Conservation (phyloP, 2,329 filamentous ascomycete species). For the Hypoxylon sp. region DNA sequence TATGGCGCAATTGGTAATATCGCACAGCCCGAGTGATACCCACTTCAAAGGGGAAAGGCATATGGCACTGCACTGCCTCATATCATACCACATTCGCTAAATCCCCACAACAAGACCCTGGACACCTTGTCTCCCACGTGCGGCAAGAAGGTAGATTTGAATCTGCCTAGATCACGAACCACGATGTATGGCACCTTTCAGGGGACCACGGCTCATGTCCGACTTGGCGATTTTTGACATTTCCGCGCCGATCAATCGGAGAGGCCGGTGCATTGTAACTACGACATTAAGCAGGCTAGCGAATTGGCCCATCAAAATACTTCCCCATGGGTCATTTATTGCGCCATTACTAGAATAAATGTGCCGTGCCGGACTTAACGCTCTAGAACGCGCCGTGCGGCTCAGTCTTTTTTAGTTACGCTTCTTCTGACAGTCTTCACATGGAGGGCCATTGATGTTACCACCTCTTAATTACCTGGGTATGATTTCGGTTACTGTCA, state of each 20-base stretch:
- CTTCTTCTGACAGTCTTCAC: neutral
- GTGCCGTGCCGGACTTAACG: neutral
- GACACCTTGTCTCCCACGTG: slow-evolving; percentile 30
- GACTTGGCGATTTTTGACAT: slow-evolving; percentile 21
- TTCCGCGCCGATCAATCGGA: slow-evolving; percentile 16
- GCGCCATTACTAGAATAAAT: neutral
- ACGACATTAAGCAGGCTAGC: slow-evolving; percentile 15
- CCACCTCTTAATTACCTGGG: neutral
- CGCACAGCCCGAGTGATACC: slow-evolving; percentile 14
- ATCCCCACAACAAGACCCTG: slow-evolving; percentile 1
- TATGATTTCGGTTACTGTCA: neutral
- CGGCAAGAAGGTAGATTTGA: slow-evolving; percentile 7
- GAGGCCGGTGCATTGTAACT: slow-evolving; percentile 10
- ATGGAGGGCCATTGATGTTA: neutral
- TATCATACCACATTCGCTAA: neutral
- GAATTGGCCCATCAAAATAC: neutral
- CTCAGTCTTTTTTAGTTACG: neutral
- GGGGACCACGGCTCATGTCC: slow-evolving; percentile 9
- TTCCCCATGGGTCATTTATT: slow-evolving; percentile 5
- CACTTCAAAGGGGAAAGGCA: neutral
- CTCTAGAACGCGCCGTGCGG: neutral
- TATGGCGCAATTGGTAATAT: slow-evolving; percentile 16
- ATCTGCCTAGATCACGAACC: slow-evolving; percentile 29
- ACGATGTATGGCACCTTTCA: slow-evolving; percentile 1
- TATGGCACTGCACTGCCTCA: slow-evolving; percentile 15